Evolutionary conservation across 1,284 basidiomycete genomes (phyloP).

Genomic region (Sutorius eximius): DNA sequence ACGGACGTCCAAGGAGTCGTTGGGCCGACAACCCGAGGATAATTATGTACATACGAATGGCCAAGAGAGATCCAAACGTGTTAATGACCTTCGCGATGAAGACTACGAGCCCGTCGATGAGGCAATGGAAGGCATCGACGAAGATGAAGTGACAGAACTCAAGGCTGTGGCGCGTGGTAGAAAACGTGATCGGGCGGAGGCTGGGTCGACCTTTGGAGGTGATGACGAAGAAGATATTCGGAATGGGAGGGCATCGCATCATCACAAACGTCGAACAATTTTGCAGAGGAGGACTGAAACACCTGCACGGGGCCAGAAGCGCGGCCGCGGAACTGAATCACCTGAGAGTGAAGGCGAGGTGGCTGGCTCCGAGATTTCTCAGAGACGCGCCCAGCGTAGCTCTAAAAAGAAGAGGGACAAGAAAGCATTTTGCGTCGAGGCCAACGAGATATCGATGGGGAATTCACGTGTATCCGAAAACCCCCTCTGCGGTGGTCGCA

Average conservation of each 20-base stretch:
- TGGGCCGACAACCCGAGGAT: slow-evolving; percentile 43
- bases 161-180: slow-evolving; percentile 53
- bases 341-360: slow-evolving; percentile 43
- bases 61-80: slow-evolving; percentile 44
- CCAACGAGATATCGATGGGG: slow-evolving; percentile 45
- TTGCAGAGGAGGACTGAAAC: slow-evolving; percentile 49
- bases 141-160: slow-evolving; percentile 41
- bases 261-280: slow-evolving; percentile 48
- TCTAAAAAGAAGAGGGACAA: slow-evolving; percentile 40
- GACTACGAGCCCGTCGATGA: slow-evolving; percentile 28
- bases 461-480: slow-evolving; percentile 47
- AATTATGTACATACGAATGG: slow-evolving; percentile 36
- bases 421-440: slow-evolving; percentile 14
- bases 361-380: slow-evolving; percentile 21
- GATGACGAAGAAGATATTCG: slow-evolving; percentile 53
- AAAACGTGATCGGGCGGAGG: slow-evolving; percentile 74
- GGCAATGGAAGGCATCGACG: slow-evolving; percentile 37
- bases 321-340: slow-evolving; percentile 56
- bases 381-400: slow-evolving; percentile 23
- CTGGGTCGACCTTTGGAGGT: slow-evolving; percentile 66
- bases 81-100: slow-evolving; percentile 47
- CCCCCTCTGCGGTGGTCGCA: slow-evolving; percentile 52
- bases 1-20: slow-evolving; percentile 51
- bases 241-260: slow-evolving; percentile 39
- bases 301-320: slow-evolving; percentile 57